phyloP scores from a whole-genome alignment of 306 rosid species.

The Prunus kanzakura region DNA sequence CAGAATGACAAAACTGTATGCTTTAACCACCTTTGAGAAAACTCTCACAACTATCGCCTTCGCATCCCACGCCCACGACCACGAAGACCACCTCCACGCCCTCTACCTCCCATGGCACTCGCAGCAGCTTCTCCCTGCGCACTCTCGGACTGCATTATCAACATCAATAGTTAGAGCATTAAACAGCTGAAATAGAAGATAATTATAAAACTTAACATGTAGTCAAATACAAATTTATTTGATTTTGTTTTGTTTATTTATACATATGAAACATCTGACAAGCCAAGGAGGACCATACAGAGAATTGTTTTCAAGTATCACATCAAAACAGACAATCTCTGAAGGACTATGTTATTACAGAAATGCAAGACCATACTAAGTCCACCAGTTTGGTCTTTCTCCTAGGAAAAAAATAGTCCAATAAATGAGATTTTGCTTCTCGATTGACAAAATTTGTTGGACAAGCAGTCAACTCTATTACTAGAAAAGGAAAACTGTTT shows the following conservation, averaged over 20 bases:
- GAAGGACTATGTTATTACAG: not conserved
- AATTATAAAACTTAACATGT: no score
- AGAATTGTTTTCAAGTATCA: not conserved
- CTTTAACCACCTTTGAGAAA: not conserved
- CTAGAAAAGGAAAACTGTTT: not conserved
- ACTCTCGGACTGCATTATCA: slow-evolving; percentile 77
- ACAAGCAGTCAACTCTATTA: not conserved
- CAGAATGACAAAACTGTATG: slow-evolving; percentile 6
- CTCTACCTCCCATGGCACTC: slow-evolving; percentile 96
- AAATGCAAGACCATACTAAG: not conserved
- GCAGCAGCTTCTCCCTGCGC: slow-evolving; percentile 99
- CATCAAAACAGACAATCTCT: not conserved
- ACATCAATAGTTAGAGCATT: slow-evolving; percentile 9
- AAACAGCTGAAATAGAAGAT: not conserved
- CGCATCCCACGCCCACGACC: slow-evolving; percentile 98
- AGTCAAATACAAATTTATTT: no score
- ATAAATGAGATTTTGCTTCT: no score
- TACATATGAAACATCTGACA: no score
- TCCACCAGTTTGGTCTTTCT: not conserved
- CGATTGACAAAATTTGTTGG: not conserved
- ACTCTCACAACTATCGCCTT: slow-evolving; percentile 39
- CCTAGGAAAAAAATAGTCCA: not conserved
- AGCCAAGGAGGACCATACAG: no score
- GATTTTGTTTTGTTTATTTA: no score
- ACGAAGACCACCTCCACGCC: slow-evolving; percentile 78